Conservation (phyloP, 164 flowering plant genomes). For the Nelumbo lutea region DNA sequence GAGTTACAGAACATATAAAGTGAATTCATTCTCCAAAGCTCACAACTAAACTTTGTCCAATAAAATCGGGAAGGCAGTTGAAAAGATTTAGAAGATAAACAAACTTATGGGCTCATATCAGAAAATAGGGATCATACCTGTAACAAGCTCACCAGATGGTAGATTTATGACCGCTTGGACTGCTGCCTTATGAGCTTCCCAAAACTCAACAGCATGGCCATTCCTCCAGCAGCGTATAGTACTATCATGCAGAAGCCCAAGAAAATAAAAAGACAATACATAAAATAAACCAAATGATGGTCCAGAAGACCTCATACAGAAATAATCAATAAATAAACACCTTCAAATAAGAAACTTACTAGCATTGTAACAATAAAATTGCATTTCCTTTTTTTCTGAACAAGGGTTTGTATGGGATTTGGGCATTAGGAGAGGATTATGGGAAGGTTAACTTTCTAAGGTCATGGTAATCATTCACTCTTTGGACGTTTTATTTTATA, state of each 20-base stretch:
- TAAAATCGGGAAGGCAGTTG: too few species aligned
- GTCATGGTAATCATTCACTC: too few species aligned
- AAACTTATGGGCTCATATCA: neutral
- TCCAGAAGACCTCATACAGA: neutral
- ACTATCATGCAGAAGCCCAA: slow-evolving; percentile 36
- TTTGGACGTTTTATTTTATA: too few species aligned
- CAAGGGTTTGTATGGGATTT: too few species aligned
- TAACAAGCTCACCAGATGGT: slow-evolving; percentile 82
- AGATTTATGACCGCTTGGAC: slow-evolving; percentile 75
- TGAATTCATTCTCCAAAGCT: too few species aligned
- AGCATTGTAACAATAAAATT: neutral
- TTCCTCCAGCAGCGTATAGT: slow-evolving; percentile 81
- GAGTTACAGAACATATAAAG: too few species aligned
- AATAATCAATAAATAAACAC: neutral
- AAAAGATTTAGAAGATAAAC: too few species aligned
- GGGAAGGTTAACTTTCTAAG: too few species aligned
- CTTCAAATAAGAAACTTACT: neutral
- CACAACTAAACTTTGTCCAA: too few species aligned
- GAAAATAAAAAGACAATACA: neutral
- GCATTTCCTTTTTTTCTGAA: too few species aligned
- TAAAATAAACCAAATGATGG: neutral
- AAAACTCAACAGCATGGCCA: slow-evolving; percentile 55
- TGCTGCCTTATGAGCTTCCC: slow-evolving; percentile 88
- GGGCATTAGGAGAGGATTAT: too few species aligned
- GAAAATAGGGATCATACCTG: slow-evolving; percentile 43